Conservation (phyloP, 352 stramenopile genomes). For the Plasmopara halstedii region DNA sequence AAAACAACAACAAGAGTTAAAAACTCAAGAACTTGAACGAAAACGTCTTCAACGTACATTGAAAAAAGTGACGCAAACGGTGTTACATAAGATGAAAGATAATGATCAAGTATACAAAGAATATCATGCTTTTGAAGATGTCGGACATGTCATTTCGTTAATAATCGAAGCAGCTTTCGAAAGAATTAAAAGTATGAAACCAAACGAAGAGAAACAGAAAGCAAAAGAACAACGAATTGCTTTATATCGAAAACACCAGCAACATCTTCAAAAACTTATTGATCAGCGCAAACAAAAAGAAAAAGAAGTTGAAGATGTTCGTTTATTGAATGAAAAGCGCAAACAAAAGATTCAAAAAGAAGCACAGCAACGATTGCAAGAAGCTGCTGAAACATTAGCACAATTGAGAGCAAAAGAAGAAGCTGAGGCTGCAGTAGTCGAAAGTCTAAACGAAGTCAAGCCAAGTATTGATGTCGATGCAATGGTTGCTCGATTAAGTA, state of each 20-base stretch:
- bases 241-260: conserved; percentile 55
- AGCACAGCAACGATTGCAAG: conserved; percentile 44
- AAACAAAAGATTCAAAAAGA: conserved; percentile 45
- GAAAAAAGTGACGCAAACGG: conserved; percentile 45
- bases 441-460: conserved; percentile 15
- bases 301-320: conserved; percentile 62
- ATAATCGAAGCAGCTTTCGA: no score
- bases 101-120: not conserved
- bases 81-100: conserved; percentile 50
- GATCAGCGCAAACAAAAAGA: conserved; percentile 62
- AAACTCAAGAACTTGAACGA: conserved; percentile 40
- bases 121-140: no score
- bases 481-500: conserved; percentile 75
- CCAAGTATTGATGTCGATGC: conserved; percentile 42
- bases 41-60: conserved; percentile 42
- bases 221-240: conserved; percentile 42
- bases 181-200: not conserved
- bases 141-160: no score
- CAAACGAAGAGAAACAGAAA: conserved; percentile 31
- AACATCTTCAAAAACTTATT: conserved; percentile 50
- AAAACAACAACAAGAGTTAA: conserved; percentile 46
- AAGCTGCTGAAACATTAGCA: conserved; percentile 30
- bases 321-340: conserved; percentile 43
- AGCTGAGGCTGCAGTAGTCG: conserved; percentile 30
- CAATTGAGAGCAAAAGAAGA: conserved; percentile 33